These are phyloP conservation scores for Trichocladium antarcticum DNA, from an alignment of 495 filamentous ascomycete genomes.

Conservation along the genomic window DNA sequence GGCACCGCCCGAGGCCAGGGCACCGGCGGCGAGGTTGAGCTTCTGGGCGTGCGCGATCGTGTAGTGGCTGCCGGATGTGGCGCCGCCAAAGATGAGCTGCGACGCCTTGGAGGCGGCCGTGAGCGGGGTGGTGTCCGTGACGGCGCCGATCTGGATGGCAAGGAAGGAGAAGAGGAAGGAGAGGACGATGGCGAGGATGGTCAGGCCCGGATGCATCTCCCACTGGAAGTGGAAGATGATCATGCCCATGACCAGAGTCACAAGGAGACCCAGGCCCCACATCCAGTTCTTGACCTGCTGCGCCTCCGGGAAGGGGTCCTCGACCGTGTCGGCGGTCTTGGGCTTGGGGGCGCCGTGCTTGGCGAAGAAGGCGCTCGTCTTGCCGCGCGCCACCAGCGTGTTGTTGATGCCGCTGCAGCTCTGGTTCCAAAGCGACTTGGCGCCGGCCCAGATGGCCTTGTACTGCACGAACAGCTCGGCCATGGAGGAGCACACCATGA, in stretches of 20 bases:
- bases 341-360: constrained; percentile 25
- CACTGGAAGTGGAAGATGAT: constrained; percentile 51
- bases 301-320: constrained; percentile 42
- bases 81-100: constrained; percentile 54
- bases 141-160: constrained; percentile 52
- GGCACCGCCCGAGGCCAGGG: constrained; percentile 47
- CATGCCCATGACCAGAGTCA: constrained; percentile 43
- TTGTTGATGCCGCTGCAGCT: constrained; percentile 34
- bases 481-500: constrained; percentile 52
- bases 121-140: constrained; percentile 52
- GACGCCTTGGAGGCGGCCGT: constrained; percentile 57
- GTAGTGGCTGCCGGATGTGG: constrained; percentile 41
- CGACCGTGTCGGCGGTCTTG: constrained; percentile 25
- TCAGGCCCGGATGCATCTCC: constrained; percentile 49
- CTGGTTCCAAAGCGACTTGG: constrained; percentile 41
- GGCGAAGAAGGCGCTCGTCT: constrained; percentile 38
- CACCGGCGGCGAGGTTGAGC: constrained; percentile 53
- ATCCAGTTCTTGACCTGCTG: constrained; percentile 53
- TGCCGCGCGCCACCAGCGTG: constrained; percentile 30
- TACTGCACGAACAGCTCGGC: constrained; percentile 52
- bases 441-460: constrained; percentile 45
- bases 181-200: constrained; percentile 49
- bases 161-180: constrained; percentile 61
- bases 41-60: constrained; percentile 40
- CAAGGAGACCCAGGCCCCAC: constrained; percentile 45